Conservation (phyloP, 352 stramenopile genomes). For the Pythium aristosporum region DNA sequence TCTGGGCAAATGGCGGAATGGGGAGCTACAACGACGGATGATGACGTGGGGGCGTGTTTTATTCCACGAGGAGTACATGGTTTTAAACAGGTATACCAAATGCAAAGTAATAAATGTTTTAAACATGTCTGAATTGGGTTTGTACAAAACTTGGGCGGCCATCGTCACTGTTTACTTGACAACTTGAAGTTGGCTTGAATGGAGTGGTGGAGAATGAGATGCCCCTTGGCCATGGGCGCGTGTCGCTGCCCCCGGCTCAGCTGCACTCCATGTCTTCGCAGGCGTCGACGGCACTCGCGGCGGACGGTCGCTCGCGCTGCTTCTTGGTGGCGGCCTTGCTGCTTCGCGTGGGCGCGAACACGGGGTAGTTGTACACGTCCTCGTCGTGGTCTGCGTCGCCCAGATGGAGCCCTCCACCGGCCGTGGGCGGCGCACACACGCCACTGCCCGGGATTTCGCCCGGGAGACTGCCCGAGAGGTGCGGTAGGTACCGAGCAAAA, state of each 20-base stretch:
- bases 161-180: conserved; percentile 25
- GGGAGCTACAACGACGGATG: not conserved
- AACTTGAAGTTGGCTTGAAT: conserved; percentile 32
- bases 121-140: conserved; percentile 2
- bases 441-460: not conserved
- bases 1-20: not conserved
- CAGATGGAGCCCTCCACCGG: not conserved
- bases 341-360: conserved; percentile 21
- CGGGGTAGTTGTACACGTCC: conserved; percentile 59
- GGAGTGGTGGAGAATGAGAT: not conserved
- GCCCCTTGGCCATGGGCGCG: not conserved
- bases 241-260: conserved; percentile 26
- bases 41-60: not conserved
- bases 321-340: conserved; percentile 57
- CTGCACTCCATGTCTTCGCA: conserved; percentile 55
- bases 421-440: not conserved
- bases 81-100: not conserved
- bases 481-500: conserved; percentile 23
- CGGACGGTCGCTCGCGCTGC: conserved; percentile 30
- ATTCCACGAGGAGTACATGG: not conserved
- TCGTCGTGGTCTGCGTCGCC: conserved; percentile 26
- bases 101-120: not conserved
- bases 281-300: conserved; percentile 19
- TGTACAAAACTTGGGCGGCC: conserved; percentile 6
- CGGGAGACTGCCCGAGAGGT: conserved; percentile 12